Percentiles rank a stretch among this genome's conserved stretches.
Conservation (phyloP, 345 rosid species). For the Populus nigra region DNA sequence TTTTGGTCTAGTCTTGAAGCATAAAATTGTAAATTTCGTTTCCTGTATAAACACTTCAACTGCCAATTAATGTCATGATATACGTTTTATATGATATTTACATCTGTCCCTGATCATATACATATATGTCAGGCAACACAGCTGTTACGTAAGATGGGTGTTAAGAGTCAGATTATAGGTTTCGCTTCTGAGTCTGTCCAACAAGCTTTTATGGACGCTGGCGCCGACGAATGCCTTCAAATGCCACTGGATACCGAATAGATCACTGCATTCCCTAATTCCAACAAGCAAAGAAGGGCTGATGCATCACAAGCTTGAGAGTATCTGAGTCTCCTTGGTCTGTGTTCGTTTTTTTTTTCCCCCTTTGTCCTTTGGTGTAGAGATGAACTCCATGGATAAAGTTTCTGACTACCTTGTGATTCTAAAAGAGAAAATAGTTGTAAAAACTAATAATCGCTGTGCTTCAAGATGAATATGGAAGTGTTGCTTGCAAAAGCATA, state of each 20-base stretch:
- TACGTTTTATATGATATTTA: too few relatives aligned
- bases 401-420: not conserved
- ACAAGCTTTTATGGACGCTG: not conserved
- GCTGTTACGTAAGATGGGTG: not conserved
- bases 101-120: too few relatives aligned
- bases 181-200: not conserved
- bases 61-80: too few relatives aligned
- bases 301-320: not conserved
- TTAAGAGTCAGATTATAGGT: not conserved
- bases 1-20: not conserved
- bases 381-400: not conserved
- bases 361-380: not conserved
- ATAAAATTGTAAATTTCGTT: not conserved
- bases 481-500: not conserved
- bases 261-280: not conserved
- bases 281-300: not conserved
- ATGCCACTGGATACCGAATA: not conserved
- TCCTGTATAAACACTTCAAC: too few relatives aligned
- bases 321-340: not conserved
- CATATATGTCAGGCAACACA: not conserved
- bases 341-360: not conserved
- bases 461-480: too few relatives aligned
- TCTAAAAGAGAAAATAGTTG: not conserved
- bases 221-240: not conserved
- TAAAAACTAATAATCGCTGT: too few relatives aligned